Conservation (phyloP, 768 basidiomycete species). For the Mycena crocata region DNA sequence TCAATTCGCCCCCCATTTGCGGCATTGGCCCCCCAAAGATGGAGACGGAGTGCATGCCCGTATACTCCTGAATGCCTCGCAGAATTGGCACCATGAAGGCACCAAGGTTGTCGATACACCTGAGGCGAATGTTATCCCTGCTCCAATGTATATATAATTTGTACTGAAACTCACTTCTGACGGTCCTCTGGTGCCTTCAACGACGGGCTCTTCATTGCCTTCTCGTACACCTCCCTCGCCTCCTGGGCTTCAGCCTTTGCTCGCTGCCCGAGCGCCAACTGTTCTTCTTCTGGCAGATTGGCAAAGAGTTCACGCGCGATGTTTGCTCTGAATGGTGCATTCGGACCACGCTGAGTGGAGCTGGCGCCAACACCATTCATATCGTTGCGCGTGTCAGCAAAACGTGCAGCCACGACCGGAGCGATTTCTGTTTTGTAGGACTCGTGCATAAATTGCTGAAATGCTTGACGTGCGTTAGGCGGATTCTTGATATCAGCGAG, state of each 20-base stretch:
- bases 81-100: constrained; percentile 14
- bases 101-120: constrained; percentile 4
- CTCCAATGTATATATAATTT: neutral
- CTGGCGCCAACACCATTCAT: neutral
- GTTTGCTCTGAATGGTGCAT: neutral
- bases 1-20: constrained; percentile 7
- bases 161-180: constrained; percentile 8
- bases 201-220: neutral
- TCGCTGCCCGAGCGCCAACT: neutral
- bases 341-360: neutral
- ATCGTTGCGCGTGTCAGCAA: neutral
- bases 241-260: neutral
- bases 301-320: constrained; percentile 3
- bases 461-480: constrained; percentile 12
- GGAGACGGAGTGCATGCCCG: neutral
- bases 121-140: neutral
- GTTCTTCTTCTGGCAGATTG: neutral
- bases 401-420: neutral
- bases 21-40: constrained; percentile 18
- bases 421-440: neutral
- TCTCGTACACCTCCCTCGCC: neutral
- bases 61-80: constrained; percentile 3
- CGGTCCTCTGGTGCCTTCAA: neutral
- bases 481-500: neutral
- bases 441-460: constrained; percentile 18